Percentiles rank a stretch among this genome's conserved stretches.
Evolutionary conservation across 805 yeast species (phyloP).

Genomic region (Diddensiella santjacobensis): DNA sequence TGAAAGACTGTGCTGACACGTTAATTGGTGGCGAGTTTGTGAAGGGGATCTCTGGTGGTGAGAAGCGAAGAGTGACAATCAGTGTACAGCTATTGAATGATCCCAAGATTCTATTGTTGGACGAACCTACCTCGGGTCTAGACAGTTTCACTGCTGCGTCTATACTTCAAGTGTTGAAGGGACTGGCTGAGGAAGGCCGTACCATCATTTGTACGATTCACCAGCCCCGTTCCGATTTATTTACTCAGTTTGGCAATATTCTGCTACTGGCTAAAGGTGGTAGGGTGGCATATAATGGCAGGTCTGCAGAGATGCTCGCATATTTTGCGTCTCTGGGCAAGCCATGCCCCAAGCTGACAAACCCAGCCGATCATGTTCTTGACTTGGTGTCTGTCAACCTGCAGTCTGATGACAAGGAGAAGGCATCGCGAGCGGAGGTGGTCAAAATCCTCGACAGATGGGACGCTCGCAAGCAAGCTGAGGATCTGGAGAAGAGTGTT

Average conservation of each 20-base stretch:
- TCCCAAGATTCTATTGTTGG: conserved; percentile 68
- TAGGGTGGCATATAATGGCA: conserved; percentile 62
- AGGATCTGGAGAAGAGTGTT: not conserved
- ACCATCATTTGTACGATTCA: conserved; percentile 77
- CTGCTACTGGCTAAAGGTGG: conserved; percentile 73
- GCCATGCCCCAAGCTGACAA: conserved; percentile 56
- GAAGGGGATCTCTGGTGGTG: conserved; percentile 75
- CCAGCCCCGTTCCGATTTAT: conserved; percentile 72
- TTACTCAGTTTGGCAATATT: conserved; percentile 64
- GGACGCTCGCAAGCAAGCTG: conserved; percentile 23
- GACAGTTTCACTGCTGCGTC: conserved; percentile 76
- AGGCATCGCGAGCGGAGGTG: conserved; percentile 40
- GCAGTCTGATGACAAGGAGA: conserved; percentile 43
- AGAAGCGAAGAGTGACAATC: conserved; percentile 77
- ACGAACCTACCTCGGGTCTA: conserved; percentile 88
- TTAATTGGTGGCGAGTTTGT: conserved; percentile 57
- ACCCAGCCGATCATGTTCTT: conserved; percentile 70
- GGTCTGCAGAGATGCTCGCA: conserved; percentile 40
- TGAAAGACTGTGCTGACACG: conserved; percentile 72
- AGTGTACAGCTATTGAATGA: conserved; percentile 72
- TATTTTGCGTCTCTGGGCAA: conserved; percentile 51
- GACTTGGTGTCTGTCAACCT: conserved; percentile 63
- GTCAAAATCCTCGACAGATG: conserved; percentile 38
- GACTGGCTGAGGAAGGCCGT: conserved; percentile 52
- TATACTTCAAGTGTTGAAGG: conserved; percentile 56